A percentile compares a stretch with the other conserved stretches of the same genome.
Conservation (phyloP, 2,329 filamentous ascomycete species). For the Xylaria sp. region DNA sequence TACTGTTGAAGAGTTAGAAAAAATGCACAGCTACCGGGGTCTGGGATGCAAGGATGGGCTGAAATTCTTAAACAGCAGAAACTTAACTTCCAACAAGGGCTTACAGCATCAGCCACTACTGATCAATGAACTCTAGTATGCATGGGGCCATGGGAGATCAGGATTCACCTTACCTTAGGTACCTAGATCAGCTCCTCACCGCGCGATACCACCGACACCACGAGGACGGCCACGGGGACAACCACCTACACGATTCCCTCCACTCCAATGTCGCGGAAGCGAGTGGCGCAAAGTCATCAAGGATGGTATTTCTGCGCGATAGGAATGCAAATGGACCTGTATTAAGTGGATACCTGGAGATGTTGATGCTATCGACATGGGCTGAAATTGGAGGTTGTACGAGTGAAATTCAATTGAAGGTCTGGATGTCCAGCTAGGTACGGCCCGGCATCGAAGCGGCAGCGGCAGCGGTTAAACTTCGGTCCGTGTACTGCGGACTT, state of each 20-base stretch:
- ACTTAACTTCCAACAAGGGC: conserved; percentile 1
- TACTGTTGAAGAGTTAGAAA: conserved; percentile 17
- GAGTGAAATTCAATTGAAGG: conserved; percentile 27
- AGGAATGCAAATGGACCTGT: neutral
- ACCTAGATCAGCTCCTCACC: conserved; percentile 24
- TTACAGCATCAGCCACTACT: neutral
- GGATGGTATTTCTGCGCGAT: conserved; percentile 5
- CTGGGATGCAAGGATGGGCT: neutral
- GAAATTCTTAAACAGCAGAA: neutral
- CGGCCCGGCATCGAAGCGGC: conserved; percentile 1
- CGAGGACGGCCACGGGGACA: conserved; percentile 16
- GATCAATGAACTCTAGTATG: neutral
- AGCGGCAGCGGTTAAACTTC: conserved; percentile 28
- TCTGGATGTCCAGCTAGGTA: conserved; percentile 6
- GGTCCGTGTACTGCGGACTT: conserved; percentile 14
- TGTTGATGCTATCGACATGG: conserved; percentile 18
- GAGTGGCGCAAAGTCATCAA: conserved; percentile 24
- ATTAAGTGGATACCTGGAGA: neutral
- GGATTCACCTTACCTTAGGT: conserved; percentile 8
- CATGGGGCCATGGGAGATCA: neutral
- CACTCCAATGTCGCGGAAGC: conserved; percentile 20
- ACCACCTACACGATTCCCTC: conserved; percentile 27
- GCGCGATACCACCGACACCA: conserved; percentile 19
- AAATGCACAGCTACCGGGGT: neutral
- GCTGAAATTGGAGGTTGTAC: conserved; percentile 31